Conservation (phyloP, 805 yeast species). For the Cyberlindnera mississippiensis region DNA sequence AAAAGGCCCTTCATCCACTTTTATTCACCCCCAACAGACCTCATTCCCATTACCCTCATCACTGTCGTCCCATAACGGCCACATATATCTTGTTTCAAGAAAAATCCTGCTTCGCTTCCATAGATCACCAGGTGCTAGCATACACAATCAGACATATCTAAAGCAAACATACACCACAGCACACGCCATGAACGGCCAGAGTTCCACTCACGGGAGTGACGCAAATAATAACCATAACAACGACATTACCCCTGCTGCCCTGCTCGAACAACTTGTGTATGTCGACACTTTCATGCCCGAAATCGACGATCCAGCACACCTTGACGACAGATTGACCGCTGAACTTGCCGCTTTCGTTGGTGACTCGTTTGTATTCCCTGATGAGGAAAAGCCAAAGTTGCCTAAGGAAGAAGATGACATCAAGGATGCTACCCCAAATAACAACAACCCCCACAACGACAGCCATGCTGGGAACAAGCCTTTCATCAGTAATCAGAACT, state of each 20-base stretch:
- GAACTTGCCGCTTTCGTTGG: conserved; percentile 83
- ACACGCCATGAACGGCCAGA: conserved; percentile 1
- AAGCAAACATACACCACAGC: no score
- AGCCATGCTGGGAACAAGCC: background rate
- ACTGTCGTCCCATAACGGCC: no score
- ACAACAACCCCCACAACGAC: background rate
- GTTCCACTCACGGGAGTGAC: background rate
- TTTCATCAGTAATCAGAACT: background rate
- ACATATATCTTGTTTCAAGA: no score
- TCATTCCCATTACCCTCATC: no score
- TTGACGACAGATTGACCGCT: conserved; percentile 51
- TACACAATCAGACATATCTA: no score
- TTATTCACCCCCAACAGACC: no score
- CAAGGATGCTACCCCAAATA: conserved; percentile 3
- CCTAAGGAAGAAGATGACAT: conserved; percentile 16
- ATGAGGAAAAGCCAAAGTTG: conserved; percentile 61
- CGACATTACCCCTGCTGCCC: conserved; percentile 36
- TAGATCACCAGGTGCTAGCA: no score
- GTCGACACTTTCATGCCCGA: conserved; percentile 72
- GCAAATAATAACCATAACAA: conserved; percentile 10
- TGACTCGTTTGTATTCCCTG: conserved; percentile 75
- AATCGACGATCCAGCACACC: conserved; percentile 36
- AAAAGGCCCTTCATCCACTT: no score
- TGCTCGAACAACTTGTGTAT: conserved; percentile 74
- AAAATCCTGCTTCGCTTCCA: no score